Percentiles rank a stretch among this genome's conserved stretches.
Conservation (phyloP, 2,329 filamentous ascomycete genomes). For the Colletotrichum tropicicola region DNA sequence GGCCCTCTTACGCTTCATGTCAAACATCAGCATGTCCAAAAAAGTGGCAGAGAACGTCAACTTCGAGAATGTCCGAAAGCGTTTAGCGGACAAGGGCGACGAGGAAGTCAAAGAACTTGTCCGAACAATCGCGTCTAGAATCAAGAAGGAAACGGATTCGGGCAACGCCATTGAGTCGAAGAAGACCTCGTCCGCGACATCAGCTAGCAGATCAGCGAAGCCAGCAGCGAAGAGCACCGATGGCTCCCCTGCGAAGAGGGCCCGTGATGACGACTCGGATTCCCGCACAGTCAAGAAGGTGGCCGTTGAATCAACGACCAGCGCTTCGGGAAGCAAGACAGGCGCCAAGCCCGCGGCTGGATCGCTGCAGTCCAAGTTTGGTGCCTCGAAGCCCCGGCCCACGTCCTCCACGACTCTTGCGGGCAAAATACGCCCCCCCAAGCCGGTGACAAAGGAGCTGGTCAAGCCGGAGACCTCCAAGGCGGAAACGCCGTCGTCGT, state of each 20-base stretch:
- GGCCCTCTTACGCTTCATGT: conserved; percentile 67
- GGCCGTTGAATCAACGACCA: conserved; percentile 48
- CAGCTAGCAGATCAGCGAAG: conserved; percentile 37
- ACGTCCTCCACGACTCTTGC: conserved; percentile 50
- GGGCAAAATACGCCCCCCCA: conserved; percentile 56
- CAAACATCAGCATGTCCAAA: conserved; percentile 68
- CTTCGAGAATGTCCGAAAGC: conserved; percentile 70
- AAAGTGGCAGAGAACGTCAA: conserved; percentile 71
- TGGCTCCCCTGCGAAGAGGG: conserved; percentile 43
- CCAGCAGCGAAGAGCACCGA: conserved; percentile 41
- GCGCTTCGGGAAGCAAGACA: conserved; percentile 50
- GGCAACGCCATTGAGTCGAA: conserved; percentile 36
- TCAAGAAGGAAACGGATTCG: conserved; percentile 45
- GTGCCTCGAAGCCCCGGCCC: conserved; percentile 39
- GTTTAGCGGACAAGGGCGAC: conserved; percentile 72
- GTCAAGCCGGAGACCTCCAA: conserved; percentile 33
- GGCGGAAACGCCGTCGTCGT: conserved; percentile 22
- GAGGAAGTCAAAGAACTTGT: conserved; percentile 70
- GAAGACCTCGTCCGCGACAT: conserved; percentile 31
- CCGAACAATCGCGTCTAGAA: conserved; percentile 61
- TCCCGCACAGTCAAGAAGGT: conserved; percentile 52
- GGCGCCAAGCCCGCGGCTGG: conserved; percentile 42
- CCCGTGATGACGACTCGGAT: conserved; percentile 50
- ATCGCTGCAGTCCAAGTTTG: conserved; percentile 36
- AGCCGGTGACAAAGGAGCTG: conserved; percentile 36